Percentiles rank a stretch among this genome's conserved stretches.
phyloP scores from a whole-genome alignment of 2,329 filamentous ascomycete species.

The Fusarium secorum region DNA sequence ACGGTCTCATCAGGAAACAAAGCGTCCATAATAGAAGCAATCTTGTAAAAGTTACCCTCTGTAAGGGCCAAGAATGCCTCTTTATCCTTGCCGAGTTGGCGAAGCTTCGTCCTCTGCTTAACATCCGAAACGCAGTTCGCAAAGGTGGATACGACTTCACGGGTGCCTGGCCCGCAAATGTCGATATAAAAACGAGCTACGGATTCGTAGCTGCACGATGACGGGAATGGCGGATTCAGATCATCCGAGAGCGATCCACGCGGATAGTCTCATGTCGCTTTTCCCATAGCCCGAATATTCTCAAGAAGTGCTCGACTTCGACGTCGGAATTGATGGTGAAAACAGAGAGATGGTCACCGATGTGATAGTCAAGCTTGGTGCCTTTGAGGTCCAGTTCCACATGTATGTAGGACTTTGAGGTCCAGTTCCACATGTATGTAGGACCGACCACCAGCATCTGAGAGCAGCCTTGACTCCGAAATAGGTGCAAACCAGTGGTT shows the following conservation, averaged over 20 bases:
- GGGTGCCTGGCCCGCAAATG: fast-evolving
- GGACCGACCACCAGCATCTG: not conserved
- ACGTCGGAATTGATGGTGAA: fast-evolving
- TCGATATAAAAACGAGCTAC: not conserved
- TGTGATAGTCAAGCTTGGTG: not conserved
- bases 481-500: not conserved
- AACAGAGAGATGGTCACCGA: not conserved
- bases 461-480: not conserved
- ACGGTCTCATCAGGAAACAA: not conserved
- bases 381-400: fast-evolving
- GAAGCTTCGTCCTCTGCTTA: not conserved
- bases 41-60: fast-evolving
- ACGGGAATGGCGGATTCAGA: fast-evolving
- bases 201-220: not conserved
- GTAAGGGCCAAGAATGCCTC: not conserved
- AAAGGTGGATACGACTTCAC: not conserved
- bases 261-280: not conserved
- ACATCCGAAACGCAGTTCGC: not conserved
- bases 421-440: not conserved
- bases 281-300: not conserved
- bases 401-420: not conserved
- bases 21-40: not conserved
- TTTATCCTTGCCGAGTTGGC: not conserved
- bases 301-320: not conserved
- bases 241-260: not conserved